These are phyloP conservation scores for Candida arabinofermentans DNA, from an alignment of 805 yeast genomes.

Conservation along the genomic window DNA sequence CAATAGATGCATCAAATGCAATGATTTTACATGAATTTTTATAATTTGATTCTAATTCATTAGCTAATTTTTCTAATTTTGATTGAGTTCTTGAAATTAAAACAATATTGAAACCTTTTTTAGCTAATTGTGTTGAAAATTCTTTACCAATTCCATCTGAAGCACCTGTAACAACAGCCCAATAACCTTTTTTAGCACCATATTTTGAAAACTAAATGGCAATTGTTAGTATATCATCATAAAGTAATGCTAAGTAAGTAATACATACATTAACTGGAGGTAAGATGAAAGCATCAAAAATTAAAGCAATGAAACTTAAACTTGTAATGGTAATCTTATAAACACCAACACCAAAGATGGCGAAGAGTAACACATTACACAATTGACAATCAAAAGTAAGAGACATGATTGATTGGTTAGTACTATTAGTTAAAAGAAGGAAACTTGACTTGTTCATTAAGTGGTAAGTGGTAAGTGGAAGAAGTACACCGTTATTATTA, in stretches of 20 bases:
- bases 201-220: conserved; percentile 46
- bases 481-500: not conserved
- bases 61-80: conserved; percentile 64
- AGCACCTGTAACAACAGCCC: conserved; percentile 98
- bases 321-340: conserved; percentile 49
- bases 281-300: conserved; percentile 60
- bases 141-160: conserved; percentile 98
- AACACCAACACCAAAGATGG: conserved; percentile 57
- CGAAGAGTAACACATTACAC: conserved; percentile 25
- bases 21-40: conserved; percentile 60
- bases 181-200: conserved; percentile 69
- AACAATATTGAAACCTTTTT: conserved; percentile 76
- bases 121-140: conserved; percentile 80
- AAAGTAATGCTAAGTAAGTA: not conserved
- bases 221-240: not conserved
- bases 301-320: conserved; percentile 47
- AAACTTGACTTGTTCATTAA: no score
- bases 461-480: no score
- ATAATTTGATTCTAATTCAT: conserved; percentile 57
- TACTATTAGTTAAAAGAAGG: no score
- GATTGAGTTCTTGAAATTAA: conserved; percentile 80
- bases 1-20: conserved; percentile 76
- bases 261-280: conserved; percentile 46
- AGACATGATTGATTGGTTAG: no score
- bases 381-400: not conserved